Evolutionary conservation across 345 rosid species (phyloP), one percentile per base, ranked within the genome.

Genomic region (Boechera stricta): DNA sequence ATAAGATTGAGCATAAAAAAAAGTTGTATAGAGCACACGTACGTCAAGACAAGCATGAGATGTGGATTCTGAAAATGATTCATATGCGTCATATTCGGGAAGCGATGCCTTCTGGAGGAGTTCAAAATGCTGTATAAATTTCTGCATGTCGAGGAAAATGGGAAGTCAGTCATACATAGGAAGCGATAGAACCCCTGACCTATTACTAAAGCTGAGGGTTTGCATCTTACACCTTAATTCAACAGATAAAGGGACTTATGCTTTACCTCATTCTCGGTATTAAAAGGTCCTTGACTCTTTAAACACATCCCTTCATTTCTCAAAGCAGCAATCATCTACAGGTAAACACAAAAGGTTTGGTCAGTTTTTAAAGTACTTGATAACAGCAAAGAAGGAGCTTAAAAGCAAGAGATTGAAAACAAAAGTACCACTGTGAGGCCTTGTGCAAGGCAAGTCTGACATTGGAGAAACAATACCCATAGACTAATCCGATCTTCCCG

Each of bases 91-190:
- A 32, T 90, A 85, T 41, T 90, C 96, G 1, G 98, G 96, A 72
- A 96, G 85, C 29, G 96, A 88, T 44, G 99, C 98, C 77, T 89
- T 96, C 73, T 88, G 97, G 69, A 96, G 88, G 69, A 90, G 94
- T 82, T 89, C 98, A 80, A 96, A 96, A 83, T 93, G 99, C 85
- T 96, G 99, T 39, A 66, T 72, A 55, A 96, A 96, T 82, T 88
- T 91, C 99, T 93, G 92, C 68, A 82, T 28, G 9, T 18, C 2
- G 18, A 70, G 55, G 47, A 18, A 73, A 57, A 58, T 64, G 60
- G n/a, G 4, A 60, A 49, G 47, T 68, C 24, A 31, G 36, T 56
- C 39, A 55, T 44, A 57, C 39, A 64, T 28, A 3, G 54, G 45
- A 53, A 64, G 41, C 32, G 41, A 18, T 32, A 32, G 15, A 31